Conservation (phyloP, 1,284 basidiomycete genomes). For the Ceratobasidium sp. region DNA sequence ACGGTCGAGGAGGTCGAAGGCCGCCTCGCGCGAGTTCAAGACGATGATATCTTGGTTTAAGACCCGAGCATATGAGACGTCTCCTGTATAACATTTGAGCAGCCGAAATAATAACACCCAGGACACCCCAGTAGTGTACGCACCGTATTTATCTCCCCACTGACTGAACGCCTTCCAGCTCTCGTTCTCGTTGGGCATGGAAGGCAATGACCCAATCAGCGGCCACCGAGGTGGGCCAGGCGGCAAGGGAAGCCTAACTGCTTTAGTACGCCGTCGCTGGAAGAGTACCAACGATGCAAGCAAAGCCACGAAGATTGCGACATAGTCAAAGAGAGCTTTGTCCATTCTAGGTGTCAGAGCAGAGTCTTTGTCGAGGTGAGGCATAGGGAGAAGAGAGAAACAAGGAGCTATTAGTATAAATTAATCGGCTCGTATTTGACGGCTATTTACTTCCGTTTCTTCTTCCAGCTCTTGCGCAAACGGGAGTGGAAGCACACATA, state of each 20-base stretch:
- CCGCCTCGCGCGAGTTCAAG: conserved; percentile 26
- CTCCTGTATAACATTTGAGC: not conserved
- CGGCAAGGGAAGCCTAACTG: not conserved
- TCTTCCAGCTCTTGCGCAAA: too few species aligned
- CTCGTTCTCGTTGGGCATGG: not conserved
- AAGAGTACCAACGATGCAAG: not conserved
- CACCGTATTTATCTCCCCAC: conserved; percentile 41
- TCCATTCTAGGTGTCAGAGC: not conserved
- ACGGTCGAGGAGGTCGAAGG: conserved; percentile 13
- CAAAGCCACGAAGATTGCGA: not conserved
- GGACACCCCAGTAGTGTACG: not conserved
- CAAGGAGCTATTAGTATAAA: not conserved
- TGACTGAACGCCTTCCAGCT: not conserved
- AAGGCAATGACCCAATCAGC: conserved; percentile 10
- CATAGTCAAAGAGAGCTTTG: not conserved
- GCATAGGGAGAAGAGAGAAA: not conserved
- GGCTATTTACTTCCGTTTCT: not conserved
- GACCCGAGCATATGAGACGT: conserved; percentile 16
- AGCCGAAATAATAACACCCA: not conserved
- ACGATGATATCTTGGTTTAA: conserved; percentile 34
- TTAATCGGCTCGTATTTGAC: not conserved
- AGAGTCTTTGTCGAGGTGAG: not conserved
- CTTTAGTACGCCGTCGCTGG: not conserved
- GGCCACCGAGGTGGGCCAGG: conserved; percentile 28
- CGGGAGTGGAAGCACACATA: too few species aligned